Evolutionary conservation across 495 filamentous ascomycete genomes (phyloP).

Genomic region (Elaphomyces granulatus): DNA sequence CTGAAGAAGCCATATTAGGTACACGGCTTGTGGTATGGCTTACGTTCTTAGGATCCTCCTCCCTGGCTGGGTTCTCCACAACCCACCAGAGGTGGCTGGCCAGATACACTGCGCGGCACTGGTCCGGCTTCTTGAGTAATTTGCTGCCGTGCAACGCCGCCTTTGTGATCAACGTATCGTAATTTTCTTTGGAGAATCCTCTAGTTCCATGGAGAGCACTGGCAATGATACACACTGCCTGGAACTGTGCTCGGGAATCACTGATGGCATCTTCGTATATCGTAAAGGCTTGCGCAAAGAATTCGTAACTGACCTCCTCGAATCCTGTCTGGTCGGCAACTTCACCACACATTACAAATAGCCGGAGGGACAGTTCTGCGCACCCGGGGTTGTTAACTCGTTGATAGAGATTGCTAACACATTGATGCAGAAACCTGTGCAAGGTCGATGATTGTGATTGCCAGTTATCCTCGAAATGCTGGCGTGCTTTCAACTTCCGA

Average conservation of each 20-base stretch:
- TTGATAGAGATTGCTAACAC: slow-evolving; percentile 75
- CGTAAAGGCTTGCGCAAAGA: slow-evolving; percentile 96
- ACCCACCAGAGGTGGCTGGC: slow-evolving; percentile 98
- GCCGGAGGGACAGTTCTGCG: slow-evolving; percentile 72
- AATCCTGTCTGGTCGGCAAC: slow-evolving; percentile 84
- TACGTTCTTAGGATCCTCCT: slow-evolving; percentile 74
- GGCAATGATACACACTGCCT: slow-evolving; percentile 90
- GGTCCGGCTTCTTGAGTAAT: slow-evolving; percentile 92
- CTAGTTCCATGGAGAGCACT: slow-evolving; percentile 74
- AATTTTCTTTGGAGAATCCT: slow-evolving; percentile 89
- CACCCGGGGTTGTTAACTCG: slow-evolving; percentile 61
- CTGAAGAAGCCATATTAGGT: slow-evolving; percentile 2
- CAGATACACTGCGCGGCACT: slow-evolving; percentile 90
- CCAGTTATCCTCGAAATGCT: slow-evolving; percentile 95
- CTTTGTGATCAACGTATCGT: slow-evolving; percentile 96
- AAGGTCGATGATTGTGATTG: slow-evolving; percentile 74
- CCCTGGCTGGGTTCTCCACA: slow-evolving; percentile 68
- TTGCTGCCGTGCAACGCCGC: slow-evolving; percentile 94
- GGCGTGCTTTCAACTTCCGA: slow-evolving; percentile 73
- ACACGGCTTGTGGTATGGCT: slow-evolving; percentile 25
- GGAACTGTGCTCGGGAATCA: slow-evolving; percentile 91
- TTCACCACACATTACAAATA: slow-evolving; percentile 86
- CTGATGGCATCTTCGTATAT: slow-evolving; percentile 94
- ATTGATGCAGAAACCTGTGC: slow-evolving; percentile 87
- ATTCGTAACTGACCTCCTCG: slow-evolving; percentile 94